Evolutionary conservation across 176 grass and related monocot genomes (phyloP).

Genomic region (Echinochloa phyllopogon): DNA sequence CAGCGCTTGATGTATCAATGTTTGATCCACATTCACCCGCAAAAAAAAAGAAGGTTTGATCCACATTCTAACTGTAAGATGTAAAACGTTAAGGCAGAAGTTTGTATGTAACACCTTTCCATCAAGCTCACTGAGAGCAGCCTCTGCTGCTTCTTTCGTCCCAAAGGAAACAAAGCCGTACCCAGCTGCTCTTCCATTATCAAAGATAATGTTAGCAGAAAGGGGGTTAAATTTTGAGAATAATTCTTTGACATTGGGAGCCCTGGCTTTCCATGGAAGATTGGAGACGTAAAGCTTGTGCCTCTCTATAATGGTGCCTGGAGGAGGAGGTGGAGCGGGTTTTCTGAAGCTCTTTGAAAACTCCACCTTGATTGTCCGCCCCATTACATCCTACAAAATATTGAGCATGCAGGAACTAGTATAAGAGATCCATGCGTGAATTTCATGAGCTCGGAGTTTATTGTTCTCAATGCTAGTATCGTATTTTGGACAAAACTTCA

Average conservation of each 20-base stretch:
- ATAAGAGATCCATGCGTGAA: background rate
- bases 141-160: slow-evolving; percentile 75
- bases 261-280: slow-evolving; percentile 91
- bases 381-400: slow-evolving; percentile 63
- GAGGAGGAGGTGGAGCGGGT: slow-evolving; percentile 58
- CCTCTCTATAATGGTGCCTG: slow-evolving; percentile 42
- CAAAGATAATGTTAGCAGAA: slow-evolving; percentile 71
- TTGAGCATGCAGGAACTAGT: slow-evolving; percentile 25
- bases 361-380: slow-evolving; percentile 80
- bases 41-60: too few species aligned
- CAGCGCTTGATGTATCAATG: slow-evolving; percentile 16
- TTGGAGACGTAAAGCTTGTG: slow-evolving; percentile 90
- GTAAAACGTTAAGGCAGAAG: slow-evolving; percentile 11
- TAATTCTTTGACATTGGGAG: slow-evolving; percentile 69
- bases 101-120: slow-evolving; percentile 64
- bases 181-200: slow-evolving; percentile 72
- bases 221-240: slow-evolving; percentile 67
- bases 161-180: slow-evolving; percentile 91
- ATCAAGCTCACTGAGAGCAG: slow-evolving; percentile 79
- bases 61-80: slow-evolving; percentile 16
- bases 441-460: background rate
- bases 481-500: background rate
- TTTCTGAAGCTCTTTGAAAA: slow-evolving; percentile 84
- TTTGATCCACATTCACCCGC: slow-evolving; percentile 2
- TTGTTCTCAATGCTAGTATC: background rate